A percentile compares a stretch with the other conserved stretches of the same genome.
These are phyloP conservation scores for Dendryphion nanum DNA, from an alignment of 2,329 filamentous ascomycete species.

Conservation along the genomic window DNA sequence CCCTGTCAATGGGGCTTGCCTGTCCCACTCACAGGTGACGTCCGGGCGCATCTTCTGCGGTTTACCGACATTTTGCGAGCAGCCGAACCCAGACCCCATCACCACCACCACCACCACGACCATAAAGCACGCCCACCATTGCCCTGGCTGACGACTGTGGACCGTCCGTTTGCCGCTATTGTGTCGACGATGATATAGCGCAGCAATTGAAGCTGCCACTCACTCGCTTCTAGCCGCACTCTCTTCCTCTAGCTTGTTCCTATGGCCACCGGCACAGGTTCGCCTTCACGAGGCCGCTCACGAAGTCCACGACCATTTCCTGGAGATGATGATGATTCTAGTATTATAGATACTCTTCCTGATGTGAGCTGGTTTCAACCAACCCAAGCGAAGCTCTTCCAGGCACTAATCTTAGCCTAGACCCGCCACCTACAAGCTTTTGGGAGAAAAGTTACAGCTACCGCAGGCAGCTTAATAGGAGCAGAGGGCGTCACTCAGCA, in stretches of 20 bases:
- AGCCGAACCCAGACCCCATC: slow-evolving; percentile 8
- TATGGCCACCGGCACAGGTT: slow-evolving; percentile 33
- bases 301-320: slow-evolving; percentile 31
- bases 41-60: slow-evolving; percentile 5
- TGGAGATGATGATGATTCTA: slow-evolving; percentile 24
- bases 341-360: slow-evolving; percentile 31
- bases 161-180: background rate
- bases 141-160: background rate
- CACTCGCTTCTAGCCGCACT: slow-evolving; percentile 4
- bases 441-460: slow-evolving; percentile 89
- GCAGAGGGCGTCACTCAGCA: slow-evolving; percentile 57
- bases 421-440: slow-evolving; percentile 88
- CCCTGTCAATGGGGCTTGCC: no score
- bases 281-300: slow-evolving; percentile 28
- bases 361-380: slow-evolving; percentile 21
- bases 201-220: slow-evolving; percentile 5
- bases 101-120: slow-evolving; percentile 16
- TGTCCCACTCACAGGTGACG: slow-evolving; percentile 3
- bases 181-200: slow-evolving; percentile 6
- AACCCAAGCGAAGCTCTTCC: background rate
- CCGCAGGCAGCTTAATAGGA: slow-evolving; percentile 83
- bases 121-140: slow-evolving; percentile 8
- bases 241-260: slow-evolving; percentile 10
- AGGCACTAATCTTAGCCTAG: slow-evolving; percentile 49
- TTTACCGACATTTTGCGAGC: slow-evolving; percentile 2